These are phyloP conservation scores for Luffa aegyptiaca DNA, from an alignment of 306 rosid genomes.

Conservation along the genomic window DNA sequence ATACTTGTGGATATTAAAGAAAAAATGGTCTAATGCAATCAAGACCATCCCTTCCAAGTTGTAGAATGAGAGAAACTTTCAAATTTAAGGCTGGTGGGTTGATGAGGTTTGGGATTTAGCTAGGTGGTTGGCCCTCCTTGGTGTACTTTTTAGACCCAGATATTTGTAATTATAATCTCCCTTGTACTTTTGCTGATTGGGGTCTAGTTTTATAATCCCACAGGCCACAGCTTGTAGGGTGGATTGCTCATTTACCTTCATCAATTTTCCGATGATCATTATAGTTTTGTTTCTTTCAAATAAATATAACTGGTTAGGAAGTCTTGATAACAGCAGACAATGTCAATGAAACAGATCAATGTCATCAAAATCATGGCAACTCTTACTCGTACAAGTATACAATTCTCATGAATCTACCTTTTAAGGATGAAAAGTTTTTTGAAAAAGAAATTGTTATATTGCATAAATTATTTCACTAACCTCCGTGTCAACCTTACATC, in stretches of 20 bases:
- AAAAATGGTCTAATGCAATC: background rate
- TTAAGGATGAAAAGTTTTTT: background rate
- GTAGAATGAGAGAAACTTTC: background rate
- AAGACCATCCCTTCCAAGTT: background rate
- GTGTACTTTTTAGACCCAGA: background rate
- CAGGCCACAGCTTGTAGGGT: background rate
- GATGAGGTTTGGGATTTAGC: background rate
- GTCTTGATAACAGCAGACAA: background rate
- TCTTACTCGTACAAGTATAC: background rate
- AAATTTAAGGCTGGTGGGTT: background rate
- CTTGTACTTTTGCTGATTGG: background rate
- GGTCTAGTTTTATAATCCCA: background rate
- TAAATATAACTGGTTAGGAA: background rate
- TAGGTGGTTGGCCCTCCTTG: background rate
- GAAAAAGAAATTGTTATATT: background rate
- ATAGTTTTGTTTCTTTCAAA: background rate
- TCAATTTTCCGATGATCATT: background rate
- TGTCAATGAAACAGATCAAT: background rate
- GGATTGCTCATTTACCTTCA: background rate
- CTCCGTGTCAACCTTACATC: conserved; percentile 62
- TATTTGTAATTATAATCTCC: background rate
- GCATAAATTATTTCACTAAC: conserved; percentile 29
- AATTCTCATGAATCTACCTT: background rate
- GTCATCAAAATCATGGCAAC: conserved; percentile 1
- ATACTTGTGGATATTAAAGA: too few species aligned